Evolutionary conservation across 192 early-diverging fungal species (phyloP).

Genomic region (Phlyctochytrium bullatum): DNA sequence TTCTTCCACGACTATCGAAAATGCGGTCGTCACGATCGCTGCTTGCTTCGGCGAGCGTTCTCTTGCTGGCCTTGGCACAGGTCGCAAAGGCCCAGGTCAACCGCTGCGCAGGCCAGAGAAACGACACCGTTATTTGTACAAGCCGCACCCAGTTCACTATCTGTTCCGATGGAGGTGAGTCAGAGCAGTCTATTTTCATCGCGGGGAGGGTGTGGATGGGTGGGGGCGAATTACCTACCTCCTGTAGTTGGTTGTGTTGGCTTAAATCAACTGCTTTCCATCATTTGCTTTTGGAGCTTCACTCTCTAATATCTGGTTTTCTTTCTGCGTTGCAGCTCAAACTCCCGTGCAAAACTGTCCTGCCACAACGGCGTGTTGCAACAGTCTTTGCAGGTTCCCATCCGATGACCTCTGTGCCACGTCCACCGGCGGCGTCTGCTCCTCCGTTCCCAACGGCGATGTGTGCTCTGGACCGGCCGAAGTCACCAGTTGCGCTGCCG

Average conservation of each 20-base stretch:
- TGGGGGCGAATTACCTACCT: too few species aligned
- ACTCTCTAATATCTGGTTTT: too few species aligned
- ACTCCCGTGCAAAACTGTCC: not conserved
- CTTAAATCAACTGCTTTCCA: not conserved
- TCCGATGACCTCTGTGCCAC: not conserved
- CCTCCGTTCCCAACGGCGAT: not conserved
- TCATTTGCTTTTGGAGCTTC: not conserved
- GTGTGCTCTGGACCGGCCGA: not conserved
- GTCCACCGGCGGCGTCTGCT: not conserved
- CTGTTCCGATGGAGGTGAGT: not conserved
- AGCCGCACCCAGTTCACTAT: not conserved
- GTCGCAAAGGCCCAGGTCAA: not conserved
- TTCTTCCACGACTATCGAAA: too few species aligned
- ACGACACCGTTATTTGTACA: not conserved
- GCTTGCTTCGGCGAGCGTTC: not conserved
- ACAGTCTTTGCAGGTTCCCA: not conserved
- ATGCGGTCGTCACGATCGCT: constrained; percentile 1
- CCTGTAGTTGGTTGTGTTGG: not conserved
- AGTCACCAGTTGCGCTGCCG: not conserved
- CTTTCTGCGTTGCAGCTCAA: not conserved
- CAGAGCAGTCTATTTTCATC: too few species aligned
- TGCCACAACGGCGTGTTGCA: not conserved
- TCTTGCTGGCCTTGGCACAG: not conserved
- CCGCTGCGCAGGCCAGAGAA: not conserved
- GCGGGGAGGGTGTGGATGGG: too few species aligned